phyloP scores from a whole-genome alignment of 2,329 filamentous ascomycete genomes.

The Pseudocercospora fijiensis region DNA sequence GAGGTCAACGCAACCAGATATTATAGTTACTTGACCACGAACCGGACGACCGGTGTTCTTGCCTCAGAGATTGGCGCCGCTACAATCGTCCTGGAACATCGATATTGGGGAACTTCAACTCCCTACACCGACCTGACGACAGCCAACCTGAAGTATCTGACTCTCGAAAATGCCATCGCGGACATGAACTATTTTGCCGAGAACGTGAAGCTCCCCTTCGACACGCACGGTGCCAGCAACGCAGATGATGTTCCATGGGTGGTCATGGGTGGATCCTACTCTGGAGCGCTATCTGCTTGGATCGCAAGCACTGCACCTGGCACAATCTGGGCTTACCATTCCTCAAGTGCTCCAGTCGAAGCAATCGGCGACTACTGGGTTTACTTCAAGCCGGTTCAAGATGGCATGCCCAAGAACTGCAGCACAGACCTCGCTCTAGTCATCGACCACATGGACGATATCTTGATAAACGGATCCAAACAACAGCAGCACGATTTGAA shows the following conservation, averaged over 20 bases:
- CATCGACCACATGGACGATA: conserved; percentile 50
- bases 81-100: conserved; percentile 57
- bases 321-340: conserved; percentile 61
- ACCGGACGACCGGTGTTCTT: conserved; percentile 51
- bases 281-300: conserved; percentile 58
- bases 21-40: conserved; percentile 52
- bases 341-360: conserved; percentile 57
- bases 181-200: conserved; percentile 58
- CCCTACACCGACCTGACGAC: conserved; percentile 54
- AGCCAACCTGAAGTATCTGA: conserved; percentile 56
- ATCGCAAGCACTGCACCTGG: conserved; percentile 54
- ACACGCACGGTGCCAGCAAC: conserved; percentile 49
- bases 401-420: conserved; percentile 61
- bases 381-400: conserved; percentile 58
- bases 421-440: conserved; percentile 54
- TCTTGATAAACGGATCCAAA: conserved; percentile 34
- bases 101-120: conserved; percentile 59
- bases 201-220: conserved; percentile 55
- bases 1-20: conserved; percentile 52
- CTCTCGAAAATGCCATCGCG: conserved; percentile 53
- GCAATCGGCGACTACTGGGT: conserved; percentile 59
- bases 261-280: conserved; percentile 56
- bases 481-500: conserved; percentile 48
- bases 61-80: conserved; percentile 56
- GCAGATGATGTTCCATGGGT: conserved; percentile 58